Evolutionary conservation across 2,329 filamentous ascomycete species (phyloP).

Genomic region (Ustilaginoidea virens): DNA sequence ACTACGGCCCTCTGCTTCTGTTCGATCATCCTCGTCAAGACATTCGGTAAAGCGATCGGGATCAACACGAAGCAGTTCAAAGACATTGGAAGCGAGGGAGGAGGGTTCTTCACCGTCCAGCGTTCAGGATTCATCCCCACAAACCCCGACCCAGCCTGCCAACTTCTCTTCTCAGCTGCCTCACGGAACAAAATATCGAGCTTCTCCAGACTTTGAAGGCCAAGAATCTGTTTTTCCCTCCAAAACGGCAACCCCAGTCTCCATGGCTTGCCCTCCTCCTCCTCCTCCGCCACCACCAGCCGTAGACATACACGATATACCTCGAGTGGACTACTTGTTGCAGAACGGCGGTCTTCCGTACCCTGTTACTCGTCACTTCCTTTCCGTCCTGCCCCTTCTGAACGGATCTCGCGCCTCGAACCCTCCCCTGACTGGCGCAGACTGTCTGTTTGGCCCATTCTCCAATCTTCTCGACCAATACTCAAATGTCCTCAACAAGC

Average conservation of each 20-base stretch:
- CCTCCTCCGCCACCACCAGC: slow-evolving; percentile 59
- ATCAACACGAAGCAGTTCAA: slow-evolving; percentile 18
- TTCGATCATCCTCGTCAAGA: slow-evolving; percentile 18
- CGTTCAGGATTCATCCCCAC: slow-evolving; percentile 40
- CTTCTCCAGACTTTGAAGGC: slow-evolving; percentile 19
- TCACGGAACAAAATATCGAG: slow-evolving; percentile 22
- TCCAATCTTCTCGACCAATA: slow-evolving; percentile 78
- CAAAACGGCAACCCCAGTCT: slow-evolving; percentile 24
- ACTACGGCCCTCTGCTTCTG: slow-evolving; percentile 19
- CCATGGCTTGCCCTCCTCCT: slow-evolving; percentile 26
- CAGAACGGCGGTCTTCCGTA: slow-evolving; percentile 71
- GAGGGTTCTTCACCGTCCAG: slow-evolving; percentile 30
- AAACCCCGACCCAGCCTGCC: slow-evolving; percentile 41
- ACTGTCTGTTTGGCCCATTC: slow-evolving; percentile 68
- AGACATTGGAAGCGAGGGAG: slow-evolving; percentile 24
- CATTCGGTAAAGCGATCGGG: slow-evolving; percentile 20
- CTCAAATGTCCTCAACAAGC: slow-evolving; percentile 61
- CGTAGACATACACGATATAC: slow-evolving; percentile 52
- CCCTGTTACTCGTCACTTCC: slow-evolving; percentile 56
- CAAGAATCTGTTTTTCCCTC: slow-evolving; percentile 15
- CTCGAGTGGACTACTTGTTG: slow-evolving; percentile 81
- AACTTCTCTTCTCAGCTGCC: slow-evolving; percentile 29
- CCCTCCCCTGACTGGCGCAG: slow-evolving; percentile 49
- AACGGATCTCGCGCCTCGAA: slow-evolving; percentile 44
- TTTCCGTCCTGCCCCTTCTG: slow-evolving; percentile 45